These are phyloP conservation scores for Dioszegia crocea DNA, from an alignment of 768 basidiomycete species.

Conservation along the genomic window DNA sequence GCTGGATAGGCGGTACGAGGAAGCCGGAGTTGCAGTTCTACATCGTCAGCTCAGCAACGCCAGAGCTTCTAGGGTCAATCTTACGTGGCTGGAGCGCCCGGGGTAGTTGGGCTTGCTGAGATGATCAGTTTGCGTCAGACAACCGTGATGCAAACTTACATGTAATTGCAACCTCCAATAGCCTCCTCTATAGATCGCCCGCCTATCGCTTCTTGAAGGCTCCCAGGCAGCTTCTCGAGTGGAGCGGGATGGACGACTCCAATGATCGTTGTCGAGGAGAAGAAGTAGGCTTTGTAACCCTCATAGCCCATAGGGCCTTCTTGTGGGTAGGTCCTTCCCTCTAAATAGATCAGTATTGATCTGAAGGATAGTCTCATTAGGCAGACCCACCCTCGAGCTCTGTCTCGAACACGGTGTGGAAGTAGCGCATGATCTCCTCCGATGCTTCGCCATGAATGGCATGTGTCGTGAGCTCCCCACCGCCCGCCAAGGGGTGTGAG, in stretches of 20 bases:
- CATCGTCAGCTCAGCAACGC: background rate
- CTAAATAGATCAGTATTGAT: slow-evolving; percentile 15
- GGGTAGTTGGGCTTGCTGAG: slow-evolving; percentile 65
- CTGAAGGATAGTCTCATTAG: background rate
- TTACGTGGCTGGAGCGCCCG: slow-evolving; percentile 79
- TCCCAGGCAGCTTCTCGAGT: slow-evolving; percentile 14
- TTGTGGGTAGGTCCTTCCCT: slow-evolving; percentile 79
- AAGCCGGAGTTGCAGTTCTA: slow-evolving; percentile 70
- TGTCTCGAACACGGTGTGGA: slow-evolving; percentile 62
- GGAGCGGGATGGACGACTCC: slow-evolving; percentile 53
- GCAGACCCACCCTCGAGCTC: slow-evolving; percentile 59
- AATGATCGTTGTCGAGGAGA: slow-evolving; percentile 69
- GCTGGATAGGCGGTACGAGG: slow-evolving; percentile 63
- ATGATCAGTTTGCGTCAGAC: background rate
- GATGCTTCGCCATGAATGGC: slow-evolving; percentile 57
- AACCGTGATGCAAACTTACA: slow-evolving; percentile 22
- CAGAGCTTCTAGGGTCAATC: slow-evolving; percentile 35
- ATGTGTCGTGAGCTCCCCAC: slow-evolving; percentile 53
- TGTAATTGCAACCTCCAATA: slow-evolving; percentile 57
- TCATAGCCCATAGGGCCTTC: slow-evolving; percentile 56
- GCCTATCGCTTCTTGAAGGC: slow-evolving; percentile 32
- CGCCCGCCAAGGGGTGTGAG: slow-evolving; percentile 52
- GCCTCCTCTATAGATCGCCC: slow-evolving; percentile 52
- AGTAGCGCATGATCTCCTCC: slow-evolving; percentile 59
- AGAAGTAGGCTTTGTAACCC: slow-evolving; percentile 71